Conservation (phyloP, 306 rosid species). For the Casuarina glauca region DNA sequence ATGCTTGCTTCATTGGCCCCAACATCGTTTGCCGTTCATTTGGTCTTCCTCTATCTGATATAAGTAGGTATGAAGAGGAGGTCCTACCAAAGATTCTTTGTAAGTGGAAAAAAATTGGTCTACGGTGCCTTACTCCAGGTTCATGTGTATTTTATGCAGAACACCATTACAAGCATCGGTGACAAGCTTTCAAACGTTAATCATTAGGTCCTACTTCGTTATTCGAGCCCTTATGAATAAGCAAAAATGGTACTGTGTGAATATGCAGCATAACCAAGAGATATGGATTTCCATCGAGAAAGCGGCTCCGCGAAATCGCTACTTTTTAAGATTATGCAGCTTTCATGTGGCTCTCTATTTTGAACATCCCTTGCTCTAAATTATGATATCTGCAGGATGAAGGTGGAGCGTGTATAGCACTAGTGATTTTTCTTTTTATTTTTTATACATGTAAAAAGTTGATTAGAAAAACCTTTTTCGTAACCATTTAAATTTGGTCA, state of each 20-base stretch:
- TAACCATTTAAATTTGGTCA: not conserved
- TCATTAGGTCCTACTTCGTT: not conserved
- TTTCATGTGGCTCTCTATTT: not conserved
- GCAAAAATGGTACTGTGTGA: not conserved
- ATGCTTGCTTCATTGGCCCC: conserved; percentile 7
- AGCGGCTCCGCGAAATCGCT: not conserved
- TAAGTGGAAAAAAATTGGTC: conserved; percentile 20
- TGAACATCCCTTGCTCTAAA: not conserved
- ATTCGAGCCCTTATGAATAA: not conserved
- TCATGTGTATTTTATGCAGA: conserved; percentile 30
- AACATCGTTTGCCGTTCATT: conserved; percentile 7
- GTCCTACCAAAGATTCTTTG: conserved; percentile 25
- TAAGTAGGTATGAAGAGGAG: conserved; percentile 13
- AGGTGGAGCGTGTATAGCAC: not conserved
- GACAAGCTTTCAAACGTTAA: conserved; percentile 12
- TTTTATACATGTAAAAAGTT: no score
- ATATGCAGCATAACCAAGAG: not conserved
- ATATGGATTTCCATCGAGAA: not conserved
- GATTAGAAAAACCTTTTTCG: not conserved
- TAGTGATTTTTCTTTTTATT: not conserved
- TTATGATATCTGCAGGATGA: not conserved
- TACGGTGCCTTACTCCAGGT: conserved; percentile 26
- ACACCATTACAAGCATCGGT: conserved; percentile 18
- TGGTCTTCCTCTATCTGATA: conserved; percentile 9
- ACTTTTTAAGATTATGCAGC: not conserved